Conservation (phyloP, 352 stramenopile genomes). For the Pythium insidiosum region DNA sequence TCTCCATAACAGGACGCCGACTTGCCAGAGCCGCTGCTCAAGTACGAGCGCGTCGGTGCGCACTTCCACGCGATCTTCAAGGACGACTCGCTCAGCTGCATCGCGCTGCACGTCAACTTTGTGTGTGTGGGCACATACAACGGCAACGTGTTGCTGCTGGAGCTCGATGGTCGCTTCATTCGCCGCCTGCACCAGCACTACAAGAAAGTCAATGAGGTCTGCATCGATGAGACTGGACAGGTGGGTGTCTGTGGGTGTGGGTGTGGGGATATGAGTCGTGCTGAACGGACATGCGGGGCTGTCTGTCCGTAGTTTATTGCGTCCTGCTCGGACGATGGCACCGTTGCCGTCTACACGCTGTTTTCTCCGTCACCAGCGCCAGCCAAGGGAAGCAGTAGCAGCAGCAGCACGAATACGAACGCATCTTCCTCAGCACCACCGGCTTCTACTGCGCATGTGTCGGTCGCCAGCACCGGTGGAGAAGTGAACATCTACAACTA, state of each 20-base stretch:
- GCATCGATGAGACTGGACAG: slow-evolving; percentile 77
- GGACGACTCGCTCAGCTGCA: slow-evolving; percentile 78
- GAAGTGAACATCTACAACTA: slow-evolving; percentile 89
- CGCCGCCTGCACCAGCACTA: slow-evolving; percentile 80
- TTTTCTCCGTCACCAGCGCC: slow-evolving; percentile 25
- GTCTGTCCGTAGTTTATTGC: slow-evolving; percentile 79
- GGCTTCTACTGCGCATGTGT: slow-evolving; percentile 20
- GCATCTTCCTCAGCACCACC: neutral
- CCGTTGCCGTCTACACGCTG: slow-evolving; percentile 71
- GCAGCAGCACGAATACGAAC: slow-evolving; percentile 6
- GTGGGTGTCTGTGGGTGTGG: slow-evolving; percentile 12
- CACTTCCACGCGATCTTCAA: slow-evolving; percentile 85
- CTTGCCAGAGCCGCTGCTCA: slow-evolving; percentile 61
- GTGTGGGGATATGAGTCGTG: neutral
- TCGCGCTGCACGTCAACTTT: slow-evolving; percentile 77
- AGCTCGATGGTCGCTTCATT: slow-evolving; percentile 72
- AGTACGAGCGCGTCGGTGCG: slow-evolving; percentile 81
- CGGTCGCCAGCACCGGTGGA: slow-evolving; percentile 55
- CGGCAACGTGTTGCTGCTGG: slow-evolving; percentile 71
- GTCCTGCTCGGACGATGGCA: slow-evolving; percentile 81
- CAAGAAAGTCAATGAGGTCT: slow-evolving; percentile 84
- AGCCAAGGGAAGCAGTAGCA: slow-evolving; percentile 14
- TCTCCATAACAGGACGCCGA: slow-evolving; percentile 4
- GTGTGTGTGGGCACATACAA: slow-evolving; percentile 70
- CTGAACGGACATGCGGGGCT: neutral